Base-by-base conservation (phyloP, 331 rosid species). In the Erythrophleum ivorense region DNA sequence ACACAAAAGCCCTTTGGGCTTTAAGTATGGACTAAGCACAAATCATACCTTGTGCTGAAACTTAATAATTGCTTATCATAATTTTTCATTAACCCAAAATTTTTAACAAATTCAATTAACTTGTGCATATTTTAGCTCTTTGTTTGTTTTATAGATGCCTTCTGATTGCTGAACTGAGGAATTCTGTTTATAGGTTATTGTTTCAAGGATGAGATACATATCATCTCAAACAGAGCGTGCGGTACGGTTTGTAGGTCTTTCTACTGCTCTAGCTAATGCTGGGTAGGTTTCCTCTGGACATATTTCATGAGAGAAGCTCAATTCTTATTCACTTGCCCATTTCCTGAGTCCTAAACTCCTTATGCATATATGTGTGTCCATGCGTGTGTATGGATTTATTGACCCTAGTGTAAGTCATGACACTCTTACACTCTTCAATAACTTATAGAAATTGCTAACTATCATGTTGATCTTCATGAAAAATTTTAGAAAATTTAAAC, bases 161-260 rank as follows among this genome's bases (percentile, higher is more conserved):
- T 41, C 43, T 68, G 62, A 50, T 49, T 49, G 50, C 59, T 78
- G 57, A 81, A 68, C 21, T 49, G 29, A 13, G 79, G 59, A 85
- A 60, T 52, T 78, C 55, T 86, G 73, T 86, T 83, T 81, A 48
- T 89, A 95, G 97, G 99, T 95, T 83, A 95, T 95, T 18, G 99
- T 95, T 71, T 95, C 99, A 71, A 88, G 98, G 88, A 95, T 95
- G 99, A 91, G 99, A 86, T 93, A 93, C 85, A 95, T 95, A 89
- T 95, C 99, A 57, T 95, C 98, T 68, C 99, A 95, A 84, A 95
- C 99, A 21, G 98, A 93, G 84, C 94, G 97, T 18, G 86, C 93
- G 57, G 96, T 95, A 58, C 90, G 97, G 68, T 95, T 95, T 83
- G 78, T 95, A 66, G 98, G 99, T 64, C 98, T 95, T 83, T 95